Evolutionary conservation across 371 early-diverging fungal genomes (phyloP).

Genomic region (Actinomortierella ambigua): DNA sequence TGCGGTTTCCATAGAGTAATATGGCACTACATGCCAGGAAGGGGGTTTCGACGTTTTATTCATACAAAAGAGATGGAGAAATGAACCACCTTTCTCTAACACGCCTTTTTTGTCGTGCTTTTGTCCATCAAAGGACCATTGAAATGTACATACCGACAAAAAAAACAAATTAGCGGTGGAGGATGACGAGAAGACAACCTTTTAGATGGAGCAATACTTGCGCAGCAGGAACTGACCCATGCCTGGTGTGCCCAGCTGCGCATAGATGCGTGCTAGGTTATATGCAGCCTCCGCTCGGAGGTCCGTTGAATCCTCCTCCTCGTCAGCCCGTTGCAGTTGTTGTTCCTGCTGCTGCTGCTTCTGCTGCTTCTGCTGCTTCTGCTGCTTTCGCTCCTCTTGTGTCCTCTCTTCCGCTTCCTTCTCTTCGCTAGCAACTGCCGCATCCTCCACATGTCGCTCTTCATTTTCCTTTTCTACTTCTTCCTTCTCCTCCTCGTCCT

Average conservation of each 20-base stretch:
- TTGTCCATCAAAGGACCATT: too few species aligned
- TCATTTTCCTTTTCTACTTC: too few species aligned
- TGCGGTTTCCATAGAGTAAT: too few species aligned
- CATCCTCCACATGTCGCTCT: too few species aligned
- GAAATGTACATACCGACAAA: too few species aligned
- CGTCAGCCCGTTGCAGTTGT: conserved; percentile 22
- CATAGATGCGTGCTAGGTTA: conserved; percentile 73
- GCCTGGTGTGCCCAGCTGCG: conserved; percentile 70
- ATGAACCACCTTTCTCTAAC: too few species aligned
- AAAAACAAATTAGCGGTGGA: too few species aligned
- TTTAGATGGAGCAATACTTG: conserved; percentile 66
- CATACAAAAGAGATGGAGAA: too few species aligned
- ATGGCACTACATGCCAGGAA: too few species aligned
- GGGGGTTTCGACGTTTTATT: too few species aligned
- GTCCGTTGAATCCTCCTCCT: conserved; percentile 55
- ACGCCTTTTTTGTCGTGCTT: too few species aligned
- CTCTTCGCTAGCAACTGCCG: not conserved
- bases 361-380: conserved; percentile 7
- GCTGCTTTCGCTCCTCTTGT: conserved; percentile 2
- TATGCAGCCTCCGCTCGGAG: conserved; percentile 77
- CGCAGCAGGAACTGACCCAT: conserved; percentile 70
- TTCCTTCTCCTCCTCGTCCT: conserved; percentile 15
- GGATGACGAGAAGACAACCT: not conserved
- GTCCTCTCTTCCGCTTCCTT: not conserved
- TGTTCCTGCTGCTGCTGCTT: not conserved